Base-by-base conservation (phyloP, 192 early-diverging fungal genomes). In the Rhizoclosmatium sp. region DNA sequence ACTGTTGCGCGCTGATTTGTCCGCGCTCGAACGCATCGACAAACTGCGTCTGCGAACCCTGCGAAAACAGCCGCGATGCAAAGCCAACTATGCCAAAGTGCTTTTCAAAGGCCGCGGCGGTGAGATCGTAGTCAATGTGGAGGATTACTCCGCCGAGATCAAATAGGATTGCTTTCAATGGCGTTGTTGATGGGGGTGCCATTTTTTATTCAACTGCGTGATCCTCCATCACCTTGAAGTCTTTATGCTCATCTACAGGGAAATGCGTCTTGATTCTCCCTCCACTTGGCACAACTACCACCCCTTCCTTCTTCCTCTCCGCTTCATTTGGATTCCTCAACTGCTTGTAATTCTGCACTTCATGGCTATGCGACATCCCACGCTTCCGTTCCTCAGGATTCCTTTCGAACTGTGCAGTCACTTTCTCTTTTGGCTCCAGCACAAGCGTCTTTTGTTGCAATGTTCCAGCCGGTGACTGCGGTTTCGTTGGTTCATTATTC, bases 111-210 rank as follows among this genome's bases (percentile, higher is more conserved):
- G 47, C 69, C 40, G 4, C 14, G 7, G 14, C 21, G 9, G 69
- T 71, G 2, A 56, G 48, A 21, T 21, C 47, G 39, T 71, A 71
- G 51, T 71, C 69, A 10, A 71, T 1, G 51, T 71, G 48, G 9
- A 71, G 69, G 41, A 71, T 71, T 14, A 71, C 69, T 23, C 69
- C 69, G 48, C 69, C 69, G 7, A 71, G 69, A 23, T 71, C 69
- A 49, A 71, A 56, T 14, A 71, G 4, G 51, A 71, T 71, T 19
- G 40, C 44, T 47, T 44, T 69, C 31, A 69, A 31, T 31, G 31
- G 31, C 40, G 67, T 56, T 56, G 9, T 56, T 9, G 61, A 31
- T 39, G 61, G 16, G 14, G 61, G 61, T 39, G 23, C 7, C 61
- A 39, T 16, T 39, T 16, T 23, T 39, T 23, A 7, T 39, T 31